Conservation (phyloP, 805 yeast species). For the Metschnikowia kofuensis region DNA sequence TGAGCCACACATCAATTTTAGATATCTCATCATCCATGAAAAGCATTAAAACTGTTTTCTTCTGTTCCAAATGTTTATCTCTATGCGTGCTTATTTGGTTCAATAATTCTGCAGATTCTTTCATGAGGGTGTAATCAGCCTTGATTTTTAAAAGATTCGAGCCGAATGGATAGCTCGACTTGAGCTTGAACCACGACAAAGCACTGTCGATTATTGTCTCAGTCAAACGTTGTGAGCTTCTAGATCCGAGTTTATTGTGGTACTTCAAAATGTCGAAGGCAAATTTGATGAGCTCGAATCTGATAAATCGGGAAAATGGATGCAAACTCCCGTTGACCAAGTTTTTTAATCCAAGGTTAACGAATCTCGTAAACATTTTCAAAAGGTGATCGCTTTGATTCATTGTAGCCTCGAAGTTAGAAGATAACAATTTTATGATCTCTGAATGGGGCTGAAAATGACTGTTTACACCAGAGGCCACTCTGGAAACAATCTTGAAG, state of each 20-base stretch:
- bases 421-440: conserved; percentile 64
- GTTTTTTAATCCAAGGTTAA: conserved; percentile 52
- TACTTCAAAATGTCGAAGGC: conserved; percentile 61
- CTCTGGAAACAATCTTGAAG: conserved; percentile 52
- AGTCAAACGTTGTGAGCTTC: conserved; percentile 44
- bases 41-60: conserved; percentile 52
- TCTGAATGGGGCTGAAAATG: conserved; percentile 65
- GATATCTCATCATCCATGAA: conserved; percentile 77
- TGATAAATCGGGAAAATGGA: conserved; percentile 70
- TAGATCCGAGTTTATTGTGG: conserved; percentile 50
- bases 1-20: conserved; percentile 73
- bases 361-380: conserved; percentile 63
- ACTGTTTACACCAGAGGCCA: conserved; percentile 47
- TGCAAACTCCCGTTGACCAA: conserved; percentile 67
- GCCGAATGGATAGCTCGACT: conserved; percentile 77
- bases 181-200: conserved; percentile 72
- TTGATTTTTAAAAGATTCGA: conserved; percentile 69
- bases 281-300: conserved; percentile 72
- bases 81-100: conserved; percentile 21
- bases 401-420: conserved; percentile 76
- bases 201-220: conserved; percentile 60
- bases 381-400: conserved; percentile 68
- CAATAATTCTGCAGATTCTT: conserved; percentile 44
- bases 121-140: conserved; percentile 61
- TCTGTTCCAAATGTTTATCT: conserved; percentile 37